Evolutionary conservation across 202 grass and related monocot species (phyloP), one percentile per base, ranked within the genome.

Genomic region (Elaeis oleifera): DNA sequence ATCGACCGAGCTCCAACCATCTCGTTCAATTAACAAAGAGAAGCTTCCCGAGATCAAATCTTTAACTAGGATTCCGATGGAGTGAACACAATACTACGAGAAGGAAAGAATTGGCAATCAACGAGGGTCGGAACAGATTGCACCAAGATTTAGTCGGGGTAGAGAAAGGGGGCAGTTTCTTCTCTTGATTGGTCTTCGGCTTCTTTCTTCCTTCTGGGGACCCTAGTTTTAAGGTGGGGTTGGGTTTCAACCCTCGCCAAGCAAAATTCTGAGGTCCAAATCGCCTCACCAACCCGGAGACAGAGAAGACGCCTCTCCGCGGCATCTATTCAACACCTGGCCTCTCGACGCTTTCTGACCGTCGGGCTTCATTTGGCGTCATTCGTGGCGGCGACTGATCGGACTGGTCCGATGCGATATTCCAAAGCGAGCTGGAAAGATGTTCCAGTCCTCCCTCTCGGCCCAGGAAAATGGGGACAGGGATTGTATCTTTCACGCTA

Each of bases 241-340:
- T 20, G 69, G 26, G 67, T 66, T 60, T 73, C 71, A 28, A 22
- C 61, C 11, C 60, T 50, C 49, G 69, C 90, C 90, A 95, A 82
- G 68, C 73, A 82, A 87, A 72, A 59, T 86, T 86, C 7, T 90
- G 79, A 74, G 90, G 90, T 50, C 29, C 55, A 78, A 58, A 69
- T 63, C 5, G 21, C 3, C 29, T 36, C 44, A n/a, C 4, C 23
- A 16, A 74, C 68, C 36, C 36, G 36, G 36, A 44, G 9, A 44
- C 9, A 13, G 9, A 8, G 36, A 39, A 11, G 32, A 39, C 8
- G 9, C 11, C 36, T 1, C 36, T 44, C 8, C 8, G 36, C 3
- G 36, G 8, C 7, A 44, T 0, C 36, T 13, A 11, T 29, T 29
- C 28, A 29, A 11, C 8, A 13, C 2, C 1, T 2, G 5, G 27